Evolutionary conservation across 768 basidiomycete genomes (phyloP), one percentile per base, ranked within the genome.

Genomic region (Pleurotus citrinopileatus): DNA sequence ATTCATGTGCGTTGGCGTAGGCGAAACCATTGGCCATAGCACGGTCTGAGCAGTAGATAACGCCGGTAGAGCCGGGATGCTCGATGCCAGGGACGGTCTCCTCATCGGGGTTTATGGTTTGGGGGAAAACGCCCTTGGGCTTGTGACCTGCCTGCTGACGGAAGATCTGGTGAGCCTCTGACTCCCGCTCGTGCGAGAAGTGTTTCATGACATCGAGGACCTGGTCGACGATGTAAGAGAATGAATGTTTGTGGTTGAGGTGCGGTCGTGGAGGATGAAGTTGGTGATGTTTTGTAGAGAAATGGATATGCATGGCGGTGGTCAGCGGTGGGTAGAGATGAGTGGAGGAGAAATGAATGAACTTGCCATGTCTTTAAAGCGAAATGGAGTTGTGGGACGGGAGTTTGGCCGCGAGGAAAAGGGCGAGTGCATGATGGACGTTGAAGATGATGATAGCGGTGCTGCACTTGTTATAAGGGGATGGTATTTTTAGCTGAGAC

Each of bases 21-120:
- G 73, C 86, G 75, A 94, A 97, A 7, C 94, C 94, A 64, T 97
- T 96, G 9, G 93, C 93, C 75, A 93, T 91, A n/a, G 94, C 91
- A 55, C 94, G 85, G 64, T 94, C 91, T 1, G 90, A 92, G 69
- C 93, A 94, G 67, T 95, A 97, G 63, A 95, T 81, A 20, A 80
- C 79, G 43, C 78, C 79, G 27, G 79, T 81, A 62, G 77, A 79
- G 42, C 79, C 78, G 46, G 91, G 91, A 65, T 91, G 90, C 64
- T 86, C 80, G 62, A 91, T 90, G 45, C 91, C 92, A 17, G 92
- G 93, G 3, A 95, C 84, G 1, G 92, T 93, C 71, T 95, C 92
- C 61, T 94, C 92, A 60, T 91, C 88, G 2, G 87, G 84, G 59
- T 91, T 87, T 59, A 86, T 70, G 2, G 82, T 88, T 67, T 87